These are phyloP conservation scores for Quercus cerris DNA, from an alignment of 306 rosid genomes.

Conservation along the genomic window DNA sequence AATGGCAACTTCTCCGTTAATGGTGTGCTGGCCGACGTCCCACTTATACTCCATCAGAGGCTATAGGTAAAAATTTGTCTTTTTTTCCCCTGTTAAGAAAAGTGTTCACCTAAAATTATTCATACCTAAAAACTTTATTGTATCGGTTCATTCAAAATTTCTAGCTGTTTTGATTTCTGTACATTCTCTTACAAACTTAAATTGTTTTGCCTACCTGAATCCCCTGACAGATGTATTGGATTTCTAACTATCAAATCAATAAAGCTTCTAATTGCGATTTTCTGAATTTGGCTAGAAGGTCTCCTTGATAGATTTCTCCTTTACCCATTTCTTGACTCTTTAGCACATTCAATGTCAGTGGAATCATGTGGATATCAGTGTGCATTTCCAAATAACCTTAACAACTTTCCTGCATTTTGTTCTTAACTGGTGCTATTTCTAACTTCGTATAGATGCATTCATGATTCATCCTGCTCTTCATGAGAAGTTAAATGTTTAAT, in stretches of 20 bases:
- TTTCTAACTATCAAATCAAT: background rate
- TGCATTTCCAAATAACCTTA: background rate
- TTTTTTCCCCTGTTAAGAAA: too few species aligned
- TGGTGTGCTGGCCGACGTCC: slow-evolving; percentile 66
- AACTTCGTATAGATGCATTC: background rate
- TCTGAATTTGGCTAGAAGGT: background rate
- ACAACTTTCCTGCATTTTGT: background rate
- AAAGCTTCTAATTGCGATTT: background rate
- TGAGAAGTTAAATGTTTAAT: background rate
- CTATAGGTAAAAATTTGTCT: too few species aligned
- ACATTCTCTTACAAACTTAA: background rate
- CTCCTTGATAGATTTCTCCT: background rate
- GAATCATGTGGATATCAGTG: background rate
- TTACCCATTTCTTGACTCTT: background rate
- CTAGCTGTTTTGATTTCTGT: background rate
- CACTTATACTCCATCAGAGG: too few species aligned
- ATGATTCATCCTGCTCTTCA: background rate
- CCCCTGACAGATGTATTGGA: background rate
- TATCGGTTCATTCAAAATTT: too few species aligned
- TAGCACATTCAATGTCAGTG: background rate
- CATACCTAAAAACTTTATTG: too few species aligned
- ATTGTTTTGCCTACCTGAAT: background rate
- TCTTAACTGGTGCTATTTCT: background rate
- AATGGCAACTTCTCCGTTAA: slow-evolving; percentile 74
- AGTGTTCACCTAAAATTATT: too few species aligned